Evolutionary conservation across 1,284 basidiomycete genomes (phyloP), one percentile per base, ranked within the genome.

Genomic region (Leccinum variabile): DNA sequence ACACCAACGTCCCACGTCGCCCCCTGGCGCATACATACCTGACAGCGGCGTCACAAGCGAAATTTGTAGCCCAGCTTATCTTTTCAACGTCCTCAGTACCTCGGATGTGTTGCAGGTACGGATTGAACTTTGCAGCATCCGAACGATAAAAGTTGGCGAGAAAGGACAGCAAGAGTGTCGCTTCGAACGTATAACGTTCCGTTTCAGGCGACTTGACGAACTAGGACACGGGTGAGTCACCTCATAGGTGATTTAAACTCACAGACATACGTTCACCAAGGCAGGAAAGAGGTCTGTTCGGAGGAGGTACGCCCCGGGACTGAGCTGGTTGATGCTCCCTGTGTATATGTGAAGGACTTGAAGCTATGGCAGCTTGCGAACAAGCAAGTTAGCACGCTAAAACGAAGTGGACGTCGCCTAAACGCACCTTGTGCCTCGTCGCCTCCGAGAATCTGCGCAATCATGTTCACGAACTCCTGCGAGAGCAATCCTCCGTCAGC

Each of bases 141-240:
- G 85, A 86, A 67, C 85, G 86, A 70, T 89, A 87, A 68, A 85
- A 90, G 66, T 88, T 86, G 59, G 84, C 84, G 1, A 90, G 78
- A 35, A 88, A 73, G 13, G 80, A 78, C 28, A 88, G 79, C 9
- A 89, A 75, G 7, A 88, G 72, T 1, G 79, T 73, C 1, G 84
- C 84, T 69, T 88, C 87, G 59, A 87, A 86, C 0, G 84, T 80
- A 68, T 77, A 87, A 53, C 78, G 77, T 63, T 81, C 79, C 3
- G 82, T 88, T 32, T 83, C 79, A 3, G 79, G 81, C 11, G 78
- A 78, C 62, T 80, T 85, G 30, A 86, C 78, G 33, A 87, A 77
- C 86, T 89, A 59, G 4, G 3, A 9, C 41, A 41, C 25, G n/a
- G 22, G 30, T 28, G 25, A 9, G 46, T 64, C 25, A 28, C 25